These are phyloP conservation scores for Populus hybrid DNA, from an alignment of 441 rosid species.

Conservation along the genomic window DNA sequence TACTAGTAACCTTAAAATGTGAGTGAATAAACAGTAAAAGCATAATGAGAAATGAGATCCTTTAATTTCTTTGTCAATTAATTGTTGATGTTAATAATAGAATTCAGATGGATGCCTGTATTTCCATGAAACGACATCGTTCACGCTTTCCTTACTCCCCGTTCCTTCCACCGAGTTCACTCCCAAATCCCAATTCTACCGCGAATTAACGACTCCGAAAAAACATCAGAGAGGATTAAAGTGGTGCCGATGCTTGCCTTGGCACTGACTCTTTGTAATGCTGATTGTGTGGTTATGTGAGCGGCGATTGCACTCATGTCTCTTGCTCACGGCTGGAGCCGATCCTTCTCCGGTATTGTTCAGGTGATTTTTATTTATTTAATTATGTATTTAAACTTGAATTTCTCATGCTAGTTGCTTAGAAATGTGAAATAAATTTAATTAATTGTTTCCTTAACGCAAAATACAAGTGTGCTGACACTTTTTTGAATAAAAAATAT, in stretches of 20 bases:
- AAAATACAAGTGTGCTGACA: neutral
- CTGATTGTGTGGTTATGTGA: constrained; percentile 96
- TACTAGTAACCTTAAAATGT: too few relatives aligned
- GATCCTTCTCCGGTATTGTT: constrained; percentile 92
- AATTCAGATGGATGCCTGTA: too few relatives aligned
- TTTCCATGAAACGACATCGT: too few relatives aligned
- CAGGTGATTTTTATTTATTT: constrained; percentile 45
- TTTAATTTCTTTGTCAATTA: too few relatives aligned
- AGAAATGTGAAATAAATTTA: neutral
- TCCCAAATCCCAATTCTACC: constrained; percentile 17
- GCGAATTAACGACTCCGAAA: constrained; percentile 8
- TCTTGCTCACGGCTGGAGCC: constrained; percentile 82
- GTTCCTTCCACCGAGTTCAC: neutral
- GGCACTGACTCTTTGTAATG: constrained; percentile 81
- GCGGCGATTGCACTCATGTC: constrained; percentile 90
- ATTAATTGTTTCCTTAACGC: neutral
- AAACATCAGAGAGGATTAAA: constrained; percentile 81
- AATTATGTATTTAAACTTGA: neutral
- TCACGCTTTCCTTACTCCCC: too few relatives aligned
- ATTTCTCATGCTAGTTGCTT: neutral
- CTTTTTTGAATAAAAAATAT: neutral
- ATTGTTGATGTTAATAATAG: too few relatives aligned
- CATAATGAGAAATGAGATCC: too few relatives aligned
- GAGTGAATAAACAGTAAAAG: too few relatives aligned
- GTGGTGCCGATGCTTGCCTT: constrained; percentile 91